Base-by-base conservation (phyloP, 345 rosid genomes). In the Boechera stricta region DNA sequence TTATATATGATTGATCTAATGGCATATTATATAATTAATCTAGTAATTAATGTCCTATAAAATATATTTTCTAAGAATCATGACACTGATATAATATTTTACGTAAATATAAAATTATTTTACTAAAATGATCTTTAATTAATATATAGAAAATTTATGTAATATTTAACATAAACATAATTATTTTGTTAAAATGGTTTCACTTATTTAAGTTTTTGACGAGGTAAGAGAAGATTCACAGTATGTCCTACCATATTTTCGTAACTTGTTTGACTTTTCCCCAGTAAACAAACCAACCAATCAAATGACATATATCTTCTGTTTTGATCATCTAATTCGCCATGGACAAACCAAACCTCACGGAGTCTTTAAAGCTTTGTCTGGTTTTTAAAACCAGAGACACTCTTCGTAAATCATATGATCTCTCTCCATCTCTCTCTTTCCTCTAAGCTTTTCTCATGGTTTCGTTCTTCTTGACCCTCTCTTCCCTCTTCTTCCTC, bases 281-380 rank as follows among this genome's bases (percentile, higher is more conserved):
- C 48, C 31, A 3, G 6, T 15, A 16, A 31, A 56, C 35, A 59
- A 45, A 45, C 42, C 28, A 74, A 21, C 39, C 72, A 75, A 51
- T 35, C 24, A 36, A 1, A 38, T 7, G 18, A 48, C 0, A 39
- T 32, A 33, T 47, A 28, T 49, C 26, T 31, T 47, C 28, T 48
- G 13, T 49, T 31, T 11, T 3, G 28, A 2, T 38, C 32, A 56
- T 62, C 53, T 33, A 28, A 49, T 59, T 75, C 64, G 70, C 70
- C 74, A 76, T 53, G 42, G 57, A 52, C 80, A 54, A 55, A 28
- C 57, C 52, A 62, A 77, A 66, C 78, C 36, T 73, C 77, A 72
- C 69, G 48, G 62, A 61, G 38, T 60, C 74, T 56, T 11, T 33
- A 35, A 74, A 47, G 36, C n/a, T 31, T 44, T 74, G 59, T 54